Evolutionary conservation across 169 alveolate genomes (phyloP).

Genomic region (Plasmodium fragile): DNA sequence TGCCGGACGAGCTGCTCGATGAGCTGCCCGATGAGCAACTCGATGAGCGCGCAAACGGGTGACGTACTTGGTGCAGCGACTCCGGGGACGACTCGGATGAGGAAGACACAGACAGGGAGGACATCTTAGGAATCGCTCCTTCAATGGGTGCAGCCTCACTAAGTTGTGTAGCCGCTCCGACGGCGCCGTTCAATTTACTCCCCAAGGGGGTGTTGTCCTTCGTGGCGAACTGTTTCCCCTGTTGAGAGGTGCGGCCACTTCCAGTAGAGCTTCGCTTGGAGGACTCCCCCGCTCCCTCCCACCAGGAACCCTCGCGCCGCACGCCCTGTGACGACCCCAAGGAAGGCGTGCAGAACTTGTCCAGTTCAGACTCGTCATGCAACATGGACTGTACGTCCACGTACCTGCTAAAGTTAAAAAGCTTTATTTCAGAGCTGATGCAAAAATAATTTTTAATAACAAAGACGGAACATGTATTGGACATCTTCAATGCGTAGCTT

Average conservation of each 20-base stretch:
- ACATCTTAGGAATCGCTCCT: not conserved
- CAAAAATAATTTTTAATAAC: constrained; percentile 26
- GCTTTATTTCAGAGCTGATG: constrained; percentile 38
- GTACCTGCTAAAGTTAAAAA: constrained; percentile 53
- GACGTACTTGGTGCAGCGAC: not conserved
- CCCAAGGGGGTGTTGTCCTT: too few species aligned
- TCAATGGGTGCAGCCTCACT: not conserved
- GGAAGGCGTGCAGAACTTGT: not conserved
- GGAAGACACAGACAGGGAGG: constrained; percentile 5
- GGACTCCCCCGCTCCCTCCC: not conserved
- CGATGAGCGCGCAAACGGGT: not conserved
- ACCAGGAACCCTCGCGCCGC: not conserved
- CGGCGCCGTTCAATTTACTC: too few species aligned
- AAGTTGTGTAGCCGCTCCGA: not conserved
- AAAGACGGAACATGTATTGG: constrained; percentile 44
- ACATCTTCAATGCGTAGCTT: constrained; percentile 12
- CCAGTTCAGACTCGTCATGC: constrained; percentile 22
- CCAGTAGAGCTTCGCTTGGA: too few species aligned
- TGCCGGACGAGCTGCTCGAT: not conserved
- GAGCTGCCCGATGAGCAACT: not conserved
- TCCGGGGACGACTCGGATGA: not conserved
- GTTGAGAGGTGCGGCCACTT: not conserved
- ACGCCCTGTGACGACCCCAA: not conserved
- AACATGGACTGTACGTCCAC: constrained; percentile 26
- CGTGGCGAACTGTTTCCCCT: too few species aligned